These are phyloP conservation scores for Teratosphaeria pseudoeucalypti DNA, from an alignment of 2,329 filamentous ascomycete genomes.

Conservation along the genomic window DNA sequence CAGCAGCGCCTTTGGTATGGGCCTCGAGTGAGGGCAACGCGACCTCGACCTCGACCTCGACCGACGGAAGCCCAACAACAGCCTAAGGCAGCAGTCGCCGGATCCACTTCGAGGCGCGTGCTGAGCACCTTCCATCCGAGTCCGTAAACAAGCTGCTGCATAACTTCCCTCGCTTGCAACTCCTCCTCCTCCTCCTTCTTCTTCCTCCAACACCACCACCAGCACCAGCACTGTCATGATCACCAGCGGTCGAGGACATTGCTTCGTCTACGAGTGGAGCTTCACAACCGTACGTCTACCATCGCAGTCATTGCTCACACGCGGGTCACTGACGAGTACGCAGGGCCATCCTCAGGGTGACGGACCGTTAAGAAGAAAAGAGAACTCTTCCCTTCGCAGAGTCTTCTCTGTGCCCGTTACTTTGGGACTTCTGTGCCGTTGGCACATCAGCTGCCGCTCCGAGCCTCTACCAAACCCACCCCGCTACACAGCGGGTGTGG, in stretches of 20 bases:
- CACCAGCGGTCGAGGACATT: neutral
- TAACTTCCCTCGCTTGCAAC: neutral
- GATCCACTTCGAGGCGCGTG: neutral
- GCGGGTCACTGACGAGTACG: neutral
- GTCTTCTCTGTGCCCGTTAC: neutral
- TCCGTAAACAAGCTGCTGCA: neutral
- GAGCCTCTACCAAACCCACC: neutral
- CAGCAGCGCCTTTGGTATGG: neutral
- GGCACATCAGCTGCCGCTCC: neutral
- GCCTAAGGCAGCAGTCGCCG: neutral
- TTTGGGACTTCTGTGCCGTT: neutral
- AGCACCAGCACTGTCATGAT: neutral
- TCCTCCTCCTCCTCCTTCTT: neutral
- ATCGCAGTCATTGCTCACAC: neutral
- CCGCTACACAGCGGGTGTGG: neutral
- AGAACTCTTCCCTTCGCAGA: neutral
- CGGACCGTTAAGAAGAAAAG: neutral
- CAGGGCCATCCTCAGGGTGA: neutral
- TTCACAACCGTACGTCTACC: neutral
- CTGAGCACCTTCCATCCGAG: neutral
- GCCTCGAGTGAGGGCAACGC: neutral
- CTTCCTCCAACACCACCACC: neutral
- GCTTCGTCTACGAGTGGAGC: neutral
- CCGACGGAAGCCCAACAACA: neutral
- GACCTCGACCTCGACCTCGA: neutral